These are phyloP conservation scores for Hirsutella thompsonii DNA, from an alignment of 2,329 filamentous ascomycete species.

Conservation along the genomic window DNA sequence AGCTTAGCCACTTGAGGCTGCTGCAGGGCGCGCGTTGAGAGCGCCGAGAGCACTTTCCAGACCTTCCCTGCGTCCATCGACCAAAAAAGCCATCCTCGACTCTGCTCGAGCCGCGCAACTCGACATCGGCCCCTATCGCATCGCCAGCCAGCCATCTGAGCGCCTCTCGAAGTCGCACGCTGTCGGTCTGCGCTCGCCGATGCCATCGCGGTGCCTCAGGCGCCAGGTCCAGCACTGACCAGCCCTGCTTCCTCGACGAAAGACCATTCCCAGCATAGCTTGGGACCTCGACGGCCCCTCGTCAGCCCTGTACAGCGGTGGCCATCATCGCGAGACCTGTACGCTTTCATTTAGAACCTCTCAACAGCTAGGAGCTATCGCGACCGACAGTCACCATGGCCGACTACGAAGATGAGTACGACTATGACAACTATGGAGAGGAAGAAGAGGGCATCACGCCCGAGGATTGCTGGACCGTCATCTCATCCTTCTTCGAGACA, in stretches of 20 bases:
- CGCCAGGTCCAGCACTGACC: conserved; percentile 17
- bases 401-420: conserved; percentile 43
- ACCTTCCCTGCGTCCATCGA: neutral
- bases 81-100: neutral
- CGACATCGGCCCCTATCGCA: conserved; percentile 3
- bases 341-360: too few relatives aligned
- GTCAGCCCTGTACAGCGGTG: too few relatives aligned
- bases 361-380: too few relatives aligned
- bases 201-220: conserved; percentile 20
- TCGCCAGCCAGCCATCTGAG: conserved; percentile 1
- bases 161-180: neutral
- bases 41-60: neutral
- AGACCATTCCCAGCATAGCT: conserved; percentile 1
- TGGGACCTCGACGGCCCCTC: too few relatives aligned
- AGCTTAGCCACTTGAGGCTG: neutral
- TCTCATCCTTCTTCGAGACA: conserved; percentile 89
- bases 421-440: conserved; percentile 60
- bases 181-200: conserved; percentile 12
- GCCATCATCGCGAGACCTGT: too few relatives aligned
- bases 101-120: neutral
- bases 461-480: conserved; percentile 97
- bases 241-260: conserved; percentile 8
- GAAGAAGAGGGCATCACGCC: conserved; percentile 68
- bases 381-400: conserved; percentile 27
- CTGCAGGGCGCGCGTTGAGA: neutral